Conservation (phyloP, 176 grass and related monocot species). For the Bolboschoenus planiculmis region DNA sequence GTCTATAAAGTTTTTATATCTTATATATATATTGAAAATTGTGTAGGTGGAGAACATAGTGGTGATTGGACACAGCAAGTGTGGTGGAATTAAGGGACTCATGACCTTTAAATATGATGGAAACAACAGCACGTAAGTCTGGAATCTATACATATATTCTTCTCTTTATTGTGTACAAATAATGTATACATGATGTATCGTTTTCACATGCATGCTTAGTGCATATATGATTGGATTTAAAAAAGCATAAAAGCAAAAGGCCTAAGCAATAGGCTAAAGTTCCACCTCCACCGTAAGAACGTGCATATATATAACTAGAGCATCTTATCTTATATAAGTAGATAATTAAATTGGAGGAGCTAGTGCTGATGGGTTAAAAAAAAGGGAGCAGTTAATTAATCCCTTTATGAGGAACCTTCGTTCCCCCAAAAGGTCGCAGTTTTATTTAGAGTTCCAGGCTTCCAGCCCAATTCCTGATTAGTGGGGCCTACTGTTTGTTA, state of each 20-base stretch:
- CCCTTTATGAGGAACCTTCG: neutral
- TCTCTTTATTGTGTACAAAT: no score
- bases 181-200: no score
- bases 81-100: conserved; percentile 72
- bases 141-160: conserved; percentile 1
- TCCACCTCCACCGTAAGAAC: neutral
- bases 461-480: neutral
- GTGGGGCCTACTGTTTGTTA: neutral
- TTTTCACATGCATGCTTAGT: neutral
- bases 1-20: no score
- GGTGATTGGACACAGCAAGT: conserved; percentile 76
- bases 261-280: neutral
- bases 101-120: conserved; percentile 49
- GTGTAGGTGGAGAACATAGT: conserved; percentile 61
- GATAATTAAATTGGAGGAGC: neutral
- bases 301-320: neutral
- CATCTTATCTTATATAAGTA: conserved; percentile 10
- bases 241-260: neutral
- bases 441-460: conserved; percentile 1
- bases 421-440: conserved; percentile 4
- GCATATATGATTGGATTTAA: neutral
- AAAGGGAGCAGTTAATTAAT: neutral
- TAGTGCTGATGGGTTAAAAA: no score
- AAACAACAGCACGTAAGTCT: conserved; percentile 34
- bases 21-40: neutral